phyloP scores from a whole-genome alignment of 208 protist genomes.

The Acanthamoeba royreba region DNA sequence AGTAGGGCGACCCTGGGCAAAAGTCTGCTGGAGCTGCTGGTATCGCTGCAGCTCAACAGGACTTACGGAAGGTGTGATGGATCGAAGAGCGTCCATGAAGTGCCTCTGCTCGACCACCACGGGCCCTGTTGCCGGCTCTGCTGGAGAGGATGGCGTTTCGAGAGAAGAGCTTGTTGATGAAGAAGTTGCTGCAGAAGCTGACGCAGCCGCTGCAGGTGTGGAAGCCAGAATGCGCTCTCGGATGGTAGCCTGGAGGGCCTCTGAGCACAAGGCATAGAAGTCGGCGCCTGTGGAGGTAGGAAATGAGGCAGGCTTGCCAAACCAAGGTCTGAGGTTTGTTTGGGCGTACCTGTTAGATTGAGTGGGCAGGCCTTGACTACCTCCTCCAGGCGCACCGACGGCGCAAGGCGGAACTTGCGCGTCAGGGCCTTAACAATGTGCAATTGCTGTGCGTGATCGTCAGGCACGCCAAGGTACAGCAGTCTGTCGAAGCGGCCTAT shows the following conservation, averaged over 20 bases:
- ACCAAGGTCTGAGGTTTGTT: neutral
- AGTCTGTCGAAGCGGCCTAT: constrained; percentile 67
- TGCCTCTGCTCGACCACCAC: constrained; percentile 68
- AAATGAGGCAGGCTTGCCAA: neutral
- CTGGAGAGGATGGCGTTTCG: neutral
- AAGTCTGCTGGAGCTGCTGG: constrained; percentile 15
- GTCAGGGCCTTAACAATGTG: constrained; percentile 70
- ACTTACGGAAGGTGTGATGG: constrained; percentile 66
- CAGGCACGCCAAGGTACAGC: constrained; percentile 69
- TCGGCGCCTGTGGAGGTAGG: constrained; percentile 69
- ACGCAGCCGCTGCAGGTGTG: neutral
- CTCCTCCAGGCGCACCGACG: constrained; percentile 42
- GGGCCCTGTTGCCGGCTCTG: neutral
- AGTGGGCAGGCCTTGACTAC: constrained; percentile 60
- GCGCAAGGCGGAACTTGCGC: constrained; percentile 68
- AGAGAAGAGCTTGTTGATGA: neutral
- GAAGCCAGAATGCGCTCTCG: constrained; percentile 51
- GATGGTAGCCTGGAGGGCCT: constrained; percentile 66
- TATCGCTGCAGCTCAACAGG: neutral
- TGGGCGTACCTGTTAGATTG: constrained; percentile 41
- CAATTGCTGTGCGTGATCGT: constrained; percentile 59
- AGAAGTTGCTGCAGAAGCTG: neutral
- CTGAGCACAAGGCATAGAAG: constrained; percentile 74
- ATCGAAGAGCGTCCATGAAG: constrained; percentile 65
- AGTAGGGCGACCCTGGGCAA: neutral